Evolutionary conservation across 208 protist genomes (phyloP), one percentile per base, ranked within the genome.

Genomic region (Crithidia fasciculata): DNA sequence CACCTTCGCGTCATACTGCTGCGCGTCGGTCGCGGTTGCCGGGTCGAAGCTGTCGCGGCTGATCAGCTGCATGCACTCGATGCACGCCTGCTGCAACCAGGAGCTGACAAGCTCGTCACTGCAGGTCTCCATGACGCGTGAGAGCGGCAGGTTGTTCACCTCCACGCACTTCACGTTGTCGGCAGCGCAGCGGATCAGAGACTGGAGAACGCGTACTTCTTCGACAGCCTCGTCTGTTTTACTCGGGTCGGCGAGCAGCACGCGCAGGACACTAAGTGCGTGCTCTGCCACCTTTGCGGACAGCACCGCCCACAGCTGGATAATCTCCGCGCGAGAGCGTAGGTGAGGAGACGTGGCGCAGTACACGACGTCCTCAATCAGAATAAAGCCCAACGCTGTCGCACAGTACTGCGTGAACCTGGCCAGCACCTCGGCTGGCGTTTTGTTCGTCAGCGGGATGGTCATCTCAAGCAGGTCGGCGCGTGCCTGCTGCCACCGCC

Each of bases 311-410:
- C 93, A 97, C 86, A 84, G 80, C 40, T 78, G 83, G 16, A 97
- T 83, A 9, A 97, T 80, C 68, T 93, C 90, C 12, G 88, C 72
- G 40, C 76, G 75, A n/a, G 89, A 95, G 58, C 91, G 85, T 37
- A 91, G 78, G 78, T 93, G 89, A 13, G 90, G 93, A 18, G 83
- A 82, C n/a, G 90, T 95, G 59, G 84, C 84, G 72, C 84, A 78
- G 76, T 90, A 86, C 40, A 95, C 89, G 36, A 95, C 74, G 64
- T 97, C 90, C 81, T 97, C 90, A 47, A 95, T 89, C 10, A 97
- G 70, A 37, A 95, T 84, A 78, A 95, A 95, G 28, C 93, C 93
- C 36, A 97, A 74, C 9, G 84, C 87, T 7, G 79, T 88, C 10
- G 76, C 80, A 69, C 85, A 95, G 74, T 86, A 94, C 18, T 67